Percentiles rank a stretch among this genome's conserved stretches.
Conservation (phyloP, 352 stramenopile genomes). For the Phytophthora hybrid region DNA sequence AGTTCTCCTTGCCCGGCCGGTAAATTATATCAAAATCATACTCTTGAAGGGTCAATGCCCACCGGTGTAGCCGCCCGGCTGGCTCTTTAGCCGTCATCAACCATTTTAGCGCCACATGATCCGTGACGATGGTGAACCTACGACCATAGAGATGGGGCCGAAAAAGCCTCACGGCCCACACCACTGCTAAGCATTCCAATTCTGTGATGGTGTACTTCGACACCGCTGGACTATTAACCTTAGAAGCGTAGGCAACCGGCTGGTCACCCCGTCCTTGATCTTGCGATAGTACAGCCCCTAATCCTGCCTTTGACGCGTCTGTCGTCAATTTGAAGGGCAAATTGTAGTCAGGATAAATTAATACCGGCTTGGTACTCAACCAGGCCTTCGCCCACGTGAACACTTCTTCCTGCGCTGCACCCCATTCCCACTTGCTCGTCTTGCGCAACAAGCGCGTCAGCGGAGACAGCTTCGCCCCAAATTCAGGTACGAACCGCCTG, state of each 20-base stretch:
- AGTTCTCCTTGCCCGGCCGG: too few species aligned
- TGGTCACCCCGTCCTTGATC: slow-evolving; percentile 12
- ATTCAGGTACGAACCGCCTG: slow-evolving; percentile 27
- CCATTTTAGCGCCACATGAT: slow-evolving; percentile 36
- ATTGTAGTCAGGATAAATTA: slow-evolving; percentile 34
- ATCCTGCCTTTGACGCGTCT: slow-evolving; percentile 30
- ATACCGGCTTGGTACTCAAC: slow-evolving; percentile 6
- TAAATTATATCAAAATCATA: too few species aligned
- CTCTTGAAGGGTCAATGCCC: neutral
- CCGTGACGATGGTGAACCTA: slow-evolving; percentile 28
- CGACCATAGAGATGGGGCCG: slow-evolving; percentile 30
- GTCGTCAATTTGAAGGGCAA: slow-evolving; percentile 40
- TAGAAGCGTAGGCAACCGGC: slow-evolving; percentile 29
- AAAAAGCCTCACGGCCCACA: slow-evolving; percentile 11
- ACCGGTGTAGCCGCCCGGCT: slow-evolving; percentile 16
- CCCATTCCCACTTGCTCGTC: slow-evolving; percentile 28
- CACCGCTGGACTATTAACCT: slow-evolving; percentile 21
- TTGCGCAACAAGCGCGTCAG: slow-evolving; percentile 38
- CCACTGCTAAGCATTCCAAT: slow-evolving; percentile 34
- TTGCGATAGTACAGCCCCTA: too few species aligned
- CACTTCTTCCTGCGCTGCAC: slow-evolving; percentile 11
- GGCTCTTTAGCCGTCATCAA: slow-evolving; percentile 26
- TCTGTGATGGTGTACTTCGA: slow-evolving; percentile 37
- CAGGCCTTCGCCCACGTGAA: slow-evolving; percentile 29
- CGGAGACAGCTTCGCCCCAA: slow-evolving; percentile 20